Evolutionary conservation across 2,329 filamentous ascomycete species (phyloP), one percentile per base, ranked within the genome.

Genomic region (Clarireedia monteithiana): DNA sequence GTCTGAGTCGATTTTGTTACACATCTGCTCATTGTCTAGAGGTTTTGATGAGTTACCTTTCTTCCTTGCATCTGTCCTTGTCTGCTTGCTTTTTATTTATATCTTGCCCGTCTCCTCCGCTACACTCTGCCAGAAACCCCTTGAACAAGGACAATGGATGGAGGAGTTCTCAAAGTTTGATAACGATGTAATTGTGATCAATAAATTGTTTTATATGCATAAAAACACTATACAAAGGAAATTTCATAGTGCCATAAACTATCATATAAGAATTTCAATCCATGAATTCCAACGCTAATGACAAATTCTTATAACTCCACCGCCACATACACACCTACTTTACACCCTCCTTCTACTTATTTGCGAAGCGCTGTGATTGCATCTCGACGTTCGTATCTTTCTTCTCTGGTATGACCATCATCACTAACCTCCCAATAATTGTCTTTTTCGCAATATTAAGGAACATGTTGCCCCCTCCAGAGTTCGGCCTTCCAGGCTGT

Each of bases 341-440:
- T 12, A 9, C 30, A 4, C 30, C 9, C 2, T 12, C 30, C 10
- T 34, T 14, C 27, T 34, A 34, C 30, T 34, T 34, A 5, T 34
- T 34, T 4, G 30, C 30, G 30, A 34, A 34, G 7, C 30, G 30
- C 30, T 49, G 47, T 20, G 27, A 38, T n/a, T 53, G 42, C 54
- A 56, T 53, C 23, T 56, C 54, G 3, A 52, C 14, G 47, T 48
- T 42, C 20, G n/a, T n/a, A n/a, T 20, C 49, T 12, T n/a, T 23
- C 7, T 53, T 56, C 12, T 42, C 49, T 17, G 48, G 42, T 6
- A 53, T 27, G 10, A 39, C 39, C 17, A 24, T 17, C 57, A 61
- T 63, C 5, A 65, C 58, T 36, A 66, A 54, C 9, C 62, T 57
- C 1, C 66, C 66, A 56, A 67, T 64, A 27, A 67, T 66, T 3